Evolutionary conservation across 345 rosid genomes (phyloP).

Genomic region (Hibiscus mutabilis): DNA sequence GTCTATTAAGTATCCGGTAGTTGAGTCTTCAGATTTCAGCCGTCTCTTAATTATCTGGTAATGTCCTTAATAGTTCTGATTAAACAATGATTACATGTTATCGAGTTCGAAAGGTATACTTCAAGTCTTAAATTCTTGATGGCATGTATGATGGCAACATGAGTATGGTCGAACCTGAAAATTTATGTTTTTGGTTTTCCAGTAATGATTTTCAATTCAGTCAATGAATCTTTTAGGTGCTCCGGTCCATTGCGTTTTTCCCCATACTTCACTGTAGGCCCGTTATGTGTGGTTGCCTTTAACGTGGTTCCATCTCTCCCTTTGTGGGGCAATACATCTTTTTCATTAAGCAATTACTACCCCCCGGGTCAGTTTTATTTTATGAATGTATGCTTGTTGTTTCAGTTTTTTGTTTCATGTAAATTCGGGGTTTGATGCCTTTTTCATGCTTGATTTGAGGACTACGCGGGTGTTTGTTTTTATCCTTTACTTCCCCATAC

Average conservation of each 20-base stretch:
- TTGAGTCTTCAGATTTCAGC: too few species aligned
- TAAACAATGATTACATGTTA: not conserved
- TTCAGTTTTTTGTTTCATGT: not conserved
- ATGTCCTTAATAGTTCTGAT: not conserved
- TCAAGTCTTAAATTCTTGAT: not conserved
- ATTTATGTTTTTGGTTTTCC: not conserved
- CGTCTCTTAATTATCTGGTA: not conserved
- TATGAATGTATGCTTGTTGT: not conserved
- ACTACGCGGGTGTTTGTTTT: not conserved
- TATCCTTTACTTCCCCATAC: not conserved
- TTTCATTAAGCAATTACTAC: too few species aligned
- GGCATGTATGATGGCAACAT: not conserved
- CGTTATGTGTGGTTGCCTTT: not conserved
- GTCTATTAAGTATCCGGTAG: too few species aligned
- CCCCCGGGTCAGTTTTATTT: conserved; percentile 2
- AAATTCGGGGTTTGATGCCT: not conserved
- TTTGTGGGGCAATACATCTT: too few species aligned
- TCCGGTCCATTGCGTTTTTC: conserved; percentile 3
- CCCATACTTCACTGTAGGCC: not conserved
- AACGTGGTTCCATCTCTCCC: not conserved
- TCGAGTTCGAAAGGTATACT: not conserved
- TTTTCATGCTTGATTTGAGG: too few species aligned
- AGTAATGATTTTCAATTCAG: too few species aligned
- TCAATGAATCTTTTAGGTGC: conserved; percentile 2
- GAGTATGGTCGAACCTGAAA: not conserved